phyloP scores from a whole-genome alignment of 1,139 yeast genomes.

The Geotrichum aggregatum region DNA sequence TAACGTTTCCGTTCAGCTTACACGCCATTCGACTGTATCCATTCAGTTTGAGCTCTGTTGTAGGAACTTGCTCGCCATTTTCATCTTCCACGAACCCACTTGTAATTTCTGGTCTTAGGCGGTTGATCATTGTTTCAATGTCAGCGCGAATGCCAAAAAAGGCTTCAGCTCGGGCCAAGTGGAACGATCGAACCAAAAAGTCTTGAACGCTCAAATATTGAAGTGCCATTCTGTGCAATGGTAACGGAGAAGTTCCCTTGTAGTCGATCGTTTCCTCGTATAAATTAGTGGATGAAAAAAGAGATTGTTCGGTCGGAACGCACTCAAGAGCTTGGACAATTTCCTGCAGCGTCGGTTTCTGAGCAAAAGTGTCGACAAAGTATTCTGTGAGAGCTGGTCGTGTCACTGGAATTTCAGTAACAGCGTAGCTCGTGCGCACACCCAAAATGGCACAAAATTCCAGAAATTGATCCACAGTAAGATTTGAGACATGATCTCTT shows the following conservation, averaged over 20 bases:
- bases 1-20: slow-evolving; percentile 25
- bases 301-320: slow-evolving; percentile 26
- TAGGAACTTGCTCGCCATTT: slow-evolving; percentile 20
- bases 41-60: slow-evolving; percentile 17
- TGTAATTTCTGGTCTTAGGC: slow-evolving; percentile 29
- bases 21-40: slow-evolving; percentile 39
- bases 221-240: slow-evolving; percentile 29
- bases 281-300: slow-evolving; percentile 17
- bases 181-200: slow-evolving; percentile 34
- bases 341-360: slow-evolving; percentile 21
- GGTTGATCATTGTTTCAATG: slow-evolving; percentile 27
- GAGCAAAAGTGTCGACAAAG: slow-evolving; percentile 24
- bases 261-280: slow-evolving; percentile 8
- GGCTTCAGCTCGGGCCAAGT: slow-evolving; percentile 26
- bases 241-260: slow-evolving; percentile 21
- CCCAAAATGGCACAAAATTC: slow-evolving; percentile 24
- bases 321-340: slow-evolving; percentile 8
- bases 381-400: slow-evolving; percentile 24
- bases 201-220: slow-evolving; percentile 41
- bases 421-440: slow-evolving; percentile 21
- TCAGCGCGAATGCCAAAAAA: slow-evolving; percentile 32
- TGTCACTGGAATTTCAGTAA: slow-evolving; percentile 10
- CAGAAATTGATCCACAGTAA: slow-evolving; percentile 28
- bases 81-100: slow-evolving; percentile 16
- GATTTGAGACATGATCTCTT: slow-evolving; percentile 30